phyloP scores from a whole-genome alignment of 2,329 filamentous ascomycete genomes.

The Cordyceps tenuipes region DNA sequence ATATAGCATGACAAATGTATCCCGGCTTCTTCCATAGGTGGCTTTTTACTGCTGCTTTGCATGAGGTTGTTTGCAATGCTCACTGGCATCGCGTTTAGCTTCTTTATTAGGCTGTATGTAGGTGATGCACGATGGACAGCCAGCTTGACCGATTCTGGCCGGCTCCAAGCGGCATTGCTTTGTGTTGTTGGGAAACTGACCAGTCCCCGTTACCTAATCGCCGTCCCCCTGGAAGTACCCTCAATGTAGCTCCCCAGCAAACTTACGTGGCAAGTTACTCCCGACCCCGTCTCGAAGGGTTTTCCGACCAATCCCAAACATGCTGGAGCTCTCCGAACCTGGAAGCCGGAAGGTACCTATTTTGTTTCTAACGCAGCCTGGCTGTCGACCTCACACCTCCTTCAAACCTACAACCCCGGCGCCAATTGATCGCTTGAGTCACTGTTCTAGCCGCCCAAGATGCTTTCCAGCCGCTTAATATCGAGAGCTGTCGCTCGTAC shows the following conservation, averaged over 20 bases:
- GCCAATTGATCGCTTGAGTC: slow-evolving; percentile 21
- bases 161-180: slow-evolving; percentile 3
- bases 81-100: neutral
- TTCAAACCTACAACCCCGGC: slow-evolving; percentile 12
- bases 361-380: neutral
- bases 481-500: slow-evolving; percentile 49
- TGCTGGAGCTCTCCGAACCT: slow-evolving; percentile 14
- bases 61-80: neutral
- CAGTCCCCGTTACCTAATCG: slow-evolving; percentile 9
- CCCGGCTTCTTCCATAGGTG: neutral
- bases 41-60: neutral
- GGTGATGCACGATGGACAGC: neutral
- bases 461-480: slow-evolving; percentile 56
- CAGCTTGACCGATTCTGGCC: slow-evolving; percentile 8
- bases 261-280: slow-evolving; percentile 3
- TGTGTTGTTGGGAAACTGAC: slow-evolving; percentile 6
- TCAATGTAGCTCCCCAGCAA: neutral
- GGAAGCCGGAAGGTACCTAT: slow-evolving; percentile 11
- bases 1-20: neutral
- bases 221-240: no score
- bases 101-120: neutral
- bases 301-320: slow-evolving; percentile 10
- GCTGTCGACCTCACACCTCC: slow-evolving; percentile 4
- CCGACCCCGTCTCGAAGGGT: neutral
- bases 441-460: slow-evolving; percentile 29